phyloP scores from a whole-genome alignment of 768 basidiomycete species.

The Arthromyces matolae region DNA sequence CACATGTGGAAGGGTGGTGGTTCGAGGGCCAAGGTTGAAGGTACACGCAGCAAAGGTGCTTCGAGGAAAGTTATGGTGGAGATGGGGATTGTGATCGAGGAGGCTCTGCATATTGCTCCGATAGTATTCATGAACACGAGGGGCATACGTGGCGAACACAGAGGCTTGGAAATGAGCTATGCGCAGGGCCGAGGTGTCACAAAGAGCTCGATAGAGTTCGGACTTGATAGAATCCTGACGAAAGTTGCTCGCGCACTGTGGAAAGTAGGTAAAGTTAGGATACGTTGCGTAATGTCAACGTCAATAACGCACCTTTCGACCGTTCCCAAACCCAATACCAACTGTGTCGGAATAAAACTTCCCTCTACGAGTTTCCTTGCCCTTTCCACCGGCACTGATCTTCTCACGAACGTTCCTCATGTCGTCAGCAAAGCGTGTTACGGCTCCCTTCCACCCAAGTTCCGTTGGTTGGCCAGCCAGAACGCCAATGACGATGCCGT shows the following conservation, averaged over 20 bases:
- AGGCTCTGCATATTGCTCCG: too few relatives aligned
- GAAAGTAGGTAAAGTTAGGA: too few relatives aligned
- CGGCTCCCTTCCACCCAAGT: neutral
- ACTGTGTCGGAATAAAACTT: neutral
- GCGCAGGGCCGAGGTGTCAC: neutral
- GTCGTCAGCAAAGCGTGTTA: neutral
- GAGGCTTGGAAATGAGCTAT: neutral
- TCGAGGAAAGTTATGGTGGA: neutral
- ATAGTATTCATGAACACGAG: neutral
- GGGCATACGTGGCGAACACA: neutral
- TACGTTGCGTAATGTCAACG: too few relatives aligned
- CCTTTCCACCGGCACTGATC: neutral
- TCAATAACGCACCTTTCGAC: neutral
- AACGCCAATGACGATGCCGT: neutral
- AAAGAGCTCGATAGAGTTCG: neutral
- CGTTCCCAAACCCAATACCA: neutral
- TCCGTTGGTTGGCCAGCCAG: neutral
- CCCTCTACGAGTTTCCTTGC: neutral
- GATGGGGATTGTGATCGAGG: too few relatives aligned
- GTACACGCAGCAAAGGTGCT: neutral
- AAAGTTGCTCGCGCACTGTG: neutral
- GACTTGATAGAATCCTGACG: neutral
- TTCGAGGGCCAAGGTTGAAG: neutral
- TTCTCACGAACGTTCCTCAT: too few relatives aligned
- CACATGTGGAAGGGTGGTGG: neutral